These are phyloP conservation scores for Podospora pseudopauciseta DNA, from an alignment of 495 filamentous ascomycete species.

Conservation along the genomic window DNA sequence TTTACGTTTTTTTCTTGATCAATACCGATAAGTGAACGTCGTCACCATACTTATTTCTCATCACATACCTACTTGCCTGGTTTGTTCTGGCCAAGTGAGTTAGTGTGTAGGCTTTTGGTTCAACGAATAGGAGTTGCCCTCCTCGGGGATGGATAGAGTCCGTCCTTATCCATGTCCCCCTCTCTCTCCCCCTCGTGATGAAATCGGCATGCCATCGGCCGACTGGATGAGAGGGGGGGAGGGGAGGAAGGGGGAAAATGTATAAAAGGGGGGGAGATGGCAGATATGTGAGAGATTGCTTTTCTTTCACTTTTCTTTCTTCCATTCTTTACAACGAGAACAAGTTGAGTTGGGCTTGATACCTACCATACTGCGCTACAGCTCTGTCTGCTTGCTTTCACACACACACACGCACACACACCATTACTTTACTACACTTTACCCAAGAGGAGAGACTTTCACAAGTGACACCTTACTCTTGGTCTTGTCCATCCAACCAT, in stretches of 20 bases:
- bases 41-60: slow-evolving; percentile 31
- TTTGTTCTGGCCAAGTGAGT: slow-evolving; percentile 37
- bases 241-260: slow-evolving; percentile 34
- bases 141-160: not conserved
- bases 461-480: not conserved
- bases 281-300: slow-evolving; percentile 33
- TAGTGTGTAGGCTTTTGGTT: slow-evolving; percentile 27
- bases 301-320: slow-evolving; percentile 57
- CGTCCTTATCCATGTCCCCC: slow-evolving; percentile 41
- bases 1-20: slow-evolving; percentile 21
- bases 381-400: not conserved
- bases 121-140: not conserved
- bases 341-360: slow-evolving; percentile 21
- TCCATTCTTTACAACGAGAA: slow-evolving; percentile 34
- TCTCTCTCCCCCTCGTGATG: slow-evolving; percentile 33
- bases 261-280: slow-evolving; percentile 62
- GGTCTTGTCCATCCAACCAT: not conserved
- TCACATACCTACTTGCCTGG: slow-evolving; percentile 27
- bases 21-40: slow-evolving; percentile 27
- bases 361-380: slow-evolving; percentile 12
- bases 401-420: not conserved
- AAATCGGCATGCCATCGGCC: slow-evolving; percentile 29
- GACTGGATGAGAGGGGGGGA: not conserved
- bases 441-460: not conserved
- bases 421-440: not conserved